phyloP scores from a whole-genome alignment of 2,329 filamentous ascomycete genomes.

The Reticulascus tulasneorum region DNA sequence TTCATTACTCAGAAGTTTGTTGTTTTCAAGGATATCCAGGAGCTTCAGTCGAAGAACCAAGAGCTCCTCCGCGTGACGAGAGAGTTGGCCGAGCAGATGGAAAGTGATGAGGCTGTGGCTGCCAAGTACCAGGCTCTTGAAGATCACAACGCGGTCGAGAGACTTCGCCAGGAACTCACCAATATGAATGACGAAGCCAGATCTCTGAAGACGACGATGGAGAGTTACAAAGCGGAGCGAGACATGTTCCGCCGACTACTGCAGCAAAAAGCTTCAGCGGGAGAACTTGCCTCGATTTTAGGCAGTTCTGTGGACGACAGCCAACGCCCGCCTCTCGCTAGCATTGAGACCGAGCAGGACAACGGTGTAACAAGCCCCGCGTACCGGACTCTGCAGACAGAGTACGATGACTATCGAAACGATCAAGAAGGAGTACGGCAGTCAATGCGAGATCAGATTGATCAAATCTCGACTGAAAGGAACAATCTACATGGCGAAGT shows the following conservation, averaged over 20 bases:
- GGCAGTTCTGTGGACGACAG: slow-evolving; percentile 64
- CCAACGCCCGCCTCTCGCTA: slow-evolving; percentile 50
- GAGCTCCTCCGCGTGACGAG: slow-evolving; percentile 79
- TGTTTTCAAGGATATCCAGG: slow-evolving; percentile 78
- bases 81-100: slow-evolving; percentile 82
- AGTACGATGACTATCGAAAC: slow-evolving; percentile 85
- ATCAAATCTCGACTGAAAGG: slow-evolving; percentile 78
- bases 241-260: slow-evolving; percentile 97
- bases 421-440: slow-evolving; percentile 79
- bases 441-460: slow-evolving; percentile 79
- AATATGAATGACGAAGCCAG: slow-evolving; percentile 80
- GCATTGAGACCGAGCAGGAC: slow-evolving; percentile 53
- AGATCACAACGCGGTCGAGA: slow-evolving; percentile 69
- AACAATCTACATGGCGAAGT: slow-evolving; percentile 77
- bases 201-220: slow-evolving; percentile 75
- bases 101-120: slow-evolving; percentile 78
- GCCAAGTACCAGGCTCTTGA: slow-evolving; percentile 59
- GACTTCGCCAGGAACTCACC: slow-evolving; percentile 67
- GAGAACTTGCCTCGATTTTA: slow-evolving; percentile 64
- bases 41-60: slow-evolving; percentile 84
- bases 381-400: slow-evolving; percentile 80
- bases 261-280: slow-evolving; percentile 61
- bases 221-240: slow-evolving; percentile 91
- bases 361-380: slow-evolving; percentile 57
- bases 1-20: slow-evolving; percentile 89